Percentiles rank a stretch among this genome's conserved stretches.
These are phyloP conservation scores for Bretschneidera sinensis DNA, from an alignment of 345 rosid genomes.

Conservation along the genomic window DNA sequence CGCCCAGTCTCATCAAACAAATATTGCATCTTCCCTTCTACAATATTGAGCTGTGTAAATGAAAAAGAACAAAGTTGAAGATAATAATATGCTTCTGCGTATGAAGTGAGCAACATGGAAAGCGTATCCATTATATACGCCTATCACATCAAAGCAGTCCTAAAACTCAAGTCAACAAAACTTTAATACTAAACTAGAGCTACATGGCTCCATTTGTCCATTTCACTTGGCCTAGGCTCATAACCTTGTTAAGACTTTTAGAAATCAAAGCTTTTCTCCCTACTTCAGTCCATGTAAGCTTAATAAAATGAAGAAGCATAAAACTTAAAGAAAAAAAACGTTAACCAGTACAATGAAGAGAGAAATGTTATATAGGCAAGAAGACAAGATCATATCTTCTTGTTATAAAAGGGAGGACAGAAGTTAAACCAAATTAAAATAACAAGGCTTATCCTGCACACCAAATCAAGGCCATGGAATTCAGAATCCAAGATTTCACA, in stretches of 20 bases:
- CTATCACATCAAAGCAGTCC: too few relatives aligned
- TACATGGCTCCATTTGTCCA: too few relatives aligned
- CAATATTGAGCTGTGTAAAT: constrained; percentile 63
- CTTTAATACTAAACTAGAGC: too few relatives aligned
- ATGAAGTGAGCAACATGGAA: neutral
- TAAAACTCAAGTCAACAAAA: too few relatives aligned
- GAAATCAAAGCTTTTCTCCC: too few relatives aligned
- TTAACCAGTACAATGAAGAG: too few relatives aligned
- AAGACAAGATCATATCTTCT: neutral
- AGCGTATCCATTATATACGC: too few relatives aligned
- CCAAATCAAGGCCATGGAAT: neutral
- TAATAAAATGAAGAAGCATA: too few relatives aligned
- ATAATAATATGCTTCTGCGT: neutral
- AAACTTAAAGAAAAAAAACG: neutral
- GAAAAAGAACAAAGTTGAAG: neutral
- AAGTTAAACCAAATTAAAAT: neutral
- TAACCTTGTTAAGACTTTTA: too few relatives aligned
- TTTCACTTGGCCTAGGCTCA: too few relatives aligned
- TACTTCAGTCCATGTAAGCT: too few relatives aligned
- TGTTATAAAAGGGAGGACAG: neutral
- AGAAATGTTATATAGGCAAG: neutral
- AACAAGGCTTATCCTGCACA: neutral
- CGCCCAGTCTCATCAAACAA: constrained; percentile 77
- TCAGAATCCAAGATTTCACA: neutral
- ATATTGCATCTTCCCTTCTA: constrained; percentile 98